Evolutionary conservation across 2,329 filamentous ascomycete species (phyloP), one percentile per base, ranked within the genome.

Genomic region (Colletotrichum sp.): DNA sequence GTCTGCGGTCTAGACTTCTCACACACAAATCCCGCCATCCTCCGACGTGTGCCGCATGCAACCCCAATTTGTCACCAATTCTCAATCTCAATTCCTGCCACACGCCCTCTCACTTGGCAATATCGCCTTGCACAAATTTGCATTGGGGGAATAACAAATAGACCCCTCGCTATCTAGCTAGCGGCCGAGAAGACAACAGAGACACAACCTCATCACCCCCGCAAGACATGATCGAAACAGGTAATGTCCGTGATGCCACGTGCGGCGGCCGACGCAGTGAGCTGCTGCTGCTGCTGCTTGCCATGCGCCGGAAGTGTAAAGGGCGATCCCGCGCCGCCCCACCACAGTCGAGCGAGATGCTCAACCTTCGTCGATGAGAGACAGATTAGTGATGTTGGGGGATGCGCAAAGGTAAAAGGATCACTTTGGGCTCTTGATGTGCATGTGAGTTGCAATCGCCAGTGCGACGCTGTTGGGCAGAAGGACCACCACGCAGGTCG

Each of bases 201-300:
- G n/a, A 24, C n/a, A 52, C 44, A 52, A 52, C 44, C 44, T 13
- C n/a, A 52, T 24, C 6, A 21, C 44, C 44, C 44, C 44, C 44
- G 44, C 44, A 52, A 52, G 10, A 52, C 44, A 52, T 52, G 44
- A 52, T 52, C 44, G n/a, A 59, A 60, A 24, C 13, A 49, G 64
- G 12, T 15, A 72, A 62, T 30, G 71, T 69, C 64, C 36, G 71
- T 62, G 71, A 34, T 68, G 64, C 71, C 71, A 72, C 55, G 71
- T 72, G 71, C 52, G 24, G 44, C 44, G 44, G 44, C 44, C 44
- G 44, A 52, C 44, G 44, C 44, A 52, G 44, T 13, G n/a, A 52
- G 44, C n/a, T 52, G n/a, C 44, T 52, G 44, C 44, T 49, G 18
- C 44, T 49, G 44, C 44, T 52, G 44, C 36, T 39, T 52, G n/a